phyloP scores from a whole-genome alignment of 2,329 filamentous ascomycete species.

The Pyrenophora graminea region DNA sequence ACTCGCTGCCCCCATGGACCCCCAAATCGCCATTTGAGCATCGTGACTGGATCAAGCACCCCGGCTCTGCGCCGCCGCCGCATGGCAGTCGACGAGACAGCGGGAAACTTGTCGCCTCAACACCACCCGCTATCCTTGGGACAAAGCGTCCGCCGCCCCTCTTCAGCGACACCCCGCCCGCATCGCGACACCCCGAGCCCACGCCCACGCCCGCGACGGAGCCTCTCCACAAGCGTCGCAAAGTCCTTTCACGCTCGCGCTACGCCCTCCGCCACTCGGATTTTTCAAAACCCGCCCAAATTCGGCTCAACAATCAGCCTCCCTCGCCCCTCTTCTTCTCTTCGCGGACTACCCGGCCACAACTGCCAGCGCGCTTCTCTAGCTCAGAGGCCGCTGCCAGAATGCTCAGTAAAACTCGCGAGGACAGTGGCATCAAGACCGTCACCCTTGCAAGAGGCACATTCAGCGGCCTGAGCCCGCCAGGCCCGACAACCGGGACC shows the following conservation, averaged over 20 bases:
- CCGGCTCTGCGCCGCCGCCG: slow-evolving; percentile 18
- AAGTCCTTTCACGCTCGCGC: slow-evolving; percentile 32
- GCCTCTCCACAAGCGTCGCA: slow-evolving; percentile 43
- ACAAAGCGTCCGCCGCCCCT: slow-evolving; percentile 24
- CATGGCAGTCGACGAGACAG: slow-evolving; percentile 8
- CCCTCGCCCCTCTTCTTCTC: slow-evolving; percentile 60
- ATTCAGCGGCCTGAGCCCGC: slow-evolving; percentile 45
- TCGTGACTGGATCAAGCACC: slow-evolving; percentile 14
- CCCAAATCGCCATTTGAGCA: slow-evolving; percentile 17
- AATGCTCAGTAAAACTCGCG: slow-evolving; percentile 59
- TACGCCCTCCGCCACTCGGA: slow-evolving; percentile 46
- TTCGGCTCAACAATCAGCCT: slow-evolving; percentile 40
- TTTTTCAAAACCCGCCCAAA: slow-evolving; percentile 27
- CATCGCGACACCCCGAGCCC: slow-evolving; percentile 5
- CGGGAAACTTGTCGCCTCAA: slow-evolving; percentile 9
- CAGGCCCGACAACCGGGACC: slow-evolving; percentile 53
- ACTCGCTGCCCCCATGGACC: slow-evolving; percentile 24
- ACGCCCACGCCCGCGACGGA: slow-evolving; percentile 27
- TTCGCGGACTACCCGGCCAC: slow-evolving; percentile 48
- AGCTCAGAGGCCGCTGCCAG: slow-evolving; percentile 62
- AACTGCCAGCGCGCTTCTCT: slow-evolving; percentile 59
- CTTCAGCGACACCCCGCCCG: slow-evolving; percentile 1
- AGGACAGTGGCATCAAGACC: slow-evolving; percentile 57
- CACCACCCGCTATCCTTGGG: slow-evolving; percentile 27
- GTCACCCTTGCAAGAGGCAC: slow-evolving; percentile 57